Conservation (phyloP, 495 filamentous ascomycete genomes). For the Xylaria sp. region DNA sequence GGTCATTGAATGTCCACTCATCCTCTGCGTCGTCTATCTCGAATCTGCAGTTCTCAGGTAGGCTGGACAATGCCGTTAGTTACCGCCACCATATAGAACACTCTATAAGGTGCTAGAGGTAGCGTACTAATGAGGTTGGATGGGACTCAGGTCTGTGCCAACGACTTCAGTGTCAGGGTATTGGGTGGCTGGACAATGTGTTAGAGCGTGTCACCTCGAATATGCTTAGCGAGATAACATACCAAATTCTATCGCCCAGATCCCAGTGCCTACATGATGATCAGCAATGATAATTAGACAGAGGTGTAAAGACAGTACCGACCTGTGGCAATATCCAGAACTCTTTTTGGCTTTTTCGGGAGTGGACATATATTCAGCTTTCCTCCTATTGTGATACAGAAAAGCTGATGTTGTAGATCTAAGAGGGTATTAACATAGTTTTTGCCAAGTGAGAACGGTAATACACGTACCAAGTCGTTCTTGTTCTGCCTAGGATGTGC, state of each 20-base stretch:
- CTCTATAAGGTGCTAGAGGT: neutral
- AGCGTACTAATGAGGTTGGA: slow-evolving; percentile 57
- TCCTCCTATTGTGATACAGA: slow-evolving; percentile 49
- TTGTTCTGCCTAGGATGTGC: slow-evolving; percentile 46
- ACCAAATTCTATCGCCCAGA: slow-evolving; percentile 52
- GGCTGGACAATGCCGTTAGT: slow-evolving; percentile 29
- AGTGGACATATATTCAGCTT: slow-evolving; percentile 53
- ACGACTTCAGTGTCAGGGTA: slow-evolving; percentile 46
- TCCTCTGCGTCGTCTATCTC: slow-evolving; percentile 62
- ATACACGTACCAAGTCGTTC: slow-evolving; percentile 50
- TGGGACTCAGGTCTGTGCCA: slow-evolving; percentile 60
- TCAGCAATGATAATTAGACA: slow-evolving; percentile 21
- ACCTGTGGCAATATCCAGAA: slow-evolving; percentile 56
- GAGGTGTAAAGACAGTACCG: neutral
- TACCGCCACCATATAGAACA: neutral
- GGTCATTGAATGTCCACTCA: slow-evolving; percentile 56
- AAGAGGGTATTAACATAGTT: neutral
- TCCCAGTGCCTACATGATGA: slow-evolving; percentile 45
- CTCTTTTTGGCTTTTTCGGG: slow-evolving; percentile 41
- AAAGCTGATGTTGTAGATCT: slow-evolving; percentile 60
- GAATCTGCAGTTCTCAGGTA: slow-evolving; percentile 62
- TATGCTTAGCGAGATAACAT: neutral
- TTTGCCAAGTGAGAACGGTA: neutral
- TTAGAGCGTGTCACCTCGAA: neutral
- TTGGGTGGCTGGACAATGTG: slow-evolving; percentile 35